Conservation (phyloP, 2,329 filamentous ascomycete genomes). For the Ophiostoma piceae region DNA sequence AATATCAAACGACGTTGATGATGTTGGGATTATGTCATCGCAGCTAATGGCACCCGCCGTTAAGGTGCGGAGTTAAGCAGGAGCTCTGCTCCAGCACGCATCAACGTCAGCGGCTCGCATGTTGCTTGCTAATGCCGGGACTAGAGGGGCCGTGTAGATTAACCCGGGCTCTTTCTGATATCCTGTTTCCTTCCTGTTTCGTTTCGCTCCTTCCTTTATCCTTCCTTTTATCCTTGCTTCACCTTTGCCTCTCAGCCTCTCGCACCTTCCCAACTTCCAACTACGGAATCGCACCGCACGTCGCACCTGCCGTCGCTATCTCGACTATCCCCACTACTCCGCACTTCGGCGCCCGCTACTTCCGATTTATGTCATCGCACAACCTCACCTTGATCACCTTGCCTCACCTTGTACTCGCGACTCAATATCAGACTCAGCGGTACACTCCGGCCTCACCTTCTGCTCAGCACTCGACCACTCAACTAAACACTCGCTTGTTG, state of each 20-base stretch:
- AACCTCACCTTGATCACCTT: background rate
- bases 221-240: background rate
- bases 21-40: slow-evolving; percentile 4
- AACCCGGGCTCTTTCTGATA: background rate
- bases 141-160: slow-evolving; percentile 11
- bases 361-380: slow-evolving; percentile 4
- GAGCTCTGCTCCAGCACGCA: background rate
- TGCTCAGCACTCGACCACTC: background rate
- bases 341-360: slow-evolving; percentile 7
- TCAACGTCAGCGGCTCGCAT: slow-evolving; percentile 4
- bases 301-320: background rate
- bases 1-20: background rate
- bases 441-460: background rate
- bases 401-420: background rate
- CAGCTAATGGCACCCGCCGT: background rate
- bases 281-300: background rate
- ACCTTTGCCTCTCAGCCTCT: background rate
- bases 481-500: background rate
- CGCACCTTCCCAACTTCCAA: background rate
- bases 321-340: slow-evolving; percentile 7
- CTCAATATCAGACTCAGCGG: background rate
- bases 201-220: background rate
- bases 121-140: background rate
- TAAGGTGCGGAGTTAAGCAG: slow-evolving; percentile 10
- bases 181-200: background rate